phyloP scores from a whole-genome alignment of 179 eudicot species.

The Beta lomatogona region DNA sequence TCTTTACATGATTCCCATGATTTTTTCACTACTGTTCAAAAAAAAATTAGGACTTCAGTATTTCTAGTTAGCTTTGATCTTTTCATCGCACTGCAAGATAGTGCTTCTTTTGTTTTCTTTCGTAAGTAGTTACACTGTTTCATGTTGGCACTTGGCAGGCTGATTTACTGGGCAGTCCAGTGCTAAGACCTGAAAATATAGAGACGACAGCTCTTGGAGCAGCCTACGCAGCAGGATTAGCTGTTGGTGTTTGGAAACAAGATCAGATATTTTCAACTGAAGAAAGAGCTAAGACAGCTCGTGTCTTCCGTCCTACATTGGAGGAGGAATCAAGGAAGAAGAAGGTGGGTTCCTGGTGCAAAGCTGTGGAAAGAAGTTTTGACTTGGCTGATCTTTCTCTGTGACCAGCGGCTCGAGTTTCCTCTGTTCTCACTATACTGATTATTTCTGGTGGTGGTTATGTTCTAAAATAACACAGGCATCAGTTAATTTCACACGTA shows the following conservation, averaged over 20 bases:
- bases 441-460: too few relatives aligned
- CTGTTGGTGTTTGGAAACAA: slow-evolving; percentile 88
- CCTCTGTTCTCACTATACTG: background rate
- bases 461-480: background rate
- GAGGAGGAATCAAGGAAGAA: slow-evolving; percentile 61
- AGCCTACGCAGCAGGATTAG: slow-evolving; percentile 96
- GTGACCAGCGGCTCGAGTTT: slow-evolving; percentile 4
- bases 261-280: slow-evolving; percentile 63
- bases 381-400: slow-evolving; percentile 83
- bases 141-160: slow-evolving; percentile 52
- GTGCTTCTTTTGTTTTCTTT: background rate
- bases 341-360: slow-evolving; percentile 93
- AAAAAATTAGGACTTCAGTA: too few relatives aligned
- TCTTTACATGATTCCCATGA: background rate
- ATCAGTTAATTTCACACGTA: background rate
- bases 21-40: too few relatives aligned
- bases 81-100: background rate
- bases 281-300: slow-evolving; percentile 60
- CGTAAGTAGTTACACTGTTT: background rate
- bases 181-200: slow-evolving; percentile 81
- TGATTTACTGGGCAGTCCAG: slow-evolving; percentile 78
- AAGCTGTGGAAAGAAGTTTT: slow-evolving; percentile 76
- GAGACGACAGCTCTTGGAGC: slow-evolving; percentile 98
- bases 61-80: background rate
- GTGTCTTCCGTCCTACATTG: slow-evolving; percentile 52